Base-by-base conservation (phyloP, 1,139 yeast genomes). In the Hyphopichia fennica region DNA sequence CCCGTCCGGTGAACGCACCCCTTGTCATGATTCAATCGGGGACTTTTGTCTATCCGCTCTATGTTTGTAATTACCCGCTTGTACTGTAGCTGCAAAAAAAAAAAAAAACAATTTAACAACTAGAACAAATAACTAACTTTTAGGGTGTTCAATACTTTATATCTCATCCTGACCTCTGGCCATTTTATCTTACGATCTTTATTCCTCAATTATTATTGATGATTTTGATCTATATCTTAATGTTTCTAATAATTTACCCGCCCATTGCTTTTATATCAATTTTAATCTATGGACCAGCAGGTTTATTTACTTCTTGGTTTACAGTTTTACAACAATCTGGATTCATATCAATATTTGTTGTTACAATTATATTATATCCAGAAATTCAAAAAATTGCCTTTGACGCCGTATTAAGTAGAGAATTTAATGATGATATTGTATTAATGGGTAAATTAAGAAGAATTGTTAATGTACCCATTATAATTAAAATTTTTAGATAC, bases 281-380 rank as follows among this genome's bases (percentile, higher is more conserved):
- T 4, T 53, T 79, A n/a, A 58, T 81, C 39, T 69, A 76, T 43
- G 83, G 87, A 0, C 80, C 85, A 0, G 59, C 77, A 4, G 82
- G 85, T 1, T 40, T 81, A 1, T 38, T 79, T 7, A 69, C 81
- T 5, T 79, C 85, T 0, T 79, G 83, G 69, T 50, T 77, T 9
- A 66, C 81, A 0, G 65, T 79, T 19, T 57, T 80, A 18, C 85
- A 80, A 49, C 77, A 79, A 48, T 62, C 82, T 15, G 70, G 76
- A 4, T 67, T 73, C 30, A 60, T 82, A 9, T 72, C 87, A 2
- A 66, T 71, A n/a, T 63, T 78, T 33, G 51, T 82, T 5, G 72
- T 80, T 5, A 69, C 72, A n/a, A 53, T 67, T 27, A 48, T 80
- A 3, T 60, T 84, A n/a, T 65, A 83, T 56, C 87, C 89, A 0